Conservation (phyloP, 306 rosid species). For the Rubus parviflorus region DNA sequence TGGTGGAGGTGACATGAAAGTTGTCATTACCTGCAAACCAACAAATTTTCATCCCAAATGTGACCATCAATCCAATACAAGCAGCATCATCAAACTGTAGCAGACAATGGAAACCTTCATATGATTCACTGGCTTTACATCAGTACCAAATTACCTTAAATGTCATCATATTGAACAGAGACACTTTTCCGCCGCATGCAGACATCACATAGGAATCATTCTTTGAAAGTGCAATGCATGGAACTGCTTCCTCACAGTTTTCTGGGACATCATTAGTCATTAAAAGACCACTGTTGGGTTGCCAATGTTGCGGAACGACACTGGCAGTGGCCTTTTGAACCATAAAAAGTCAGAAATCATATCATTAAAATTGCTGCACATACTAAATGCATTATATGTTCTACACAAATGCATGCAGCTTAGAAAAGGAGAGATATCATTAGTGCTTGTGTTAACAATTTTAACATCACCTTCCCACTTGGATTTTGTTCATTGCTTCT, state of each 20-base stretch:
- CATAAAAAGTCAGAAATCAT: constrained; percentile 27
- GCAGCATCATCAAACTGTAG: constrained; percentile 3
- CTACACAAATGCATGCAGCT: not conserved
- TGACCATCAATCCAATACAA: not conserved
- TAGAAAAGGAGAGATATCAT: not conserved
- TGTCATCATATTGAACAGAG: constrained; percentile 80
- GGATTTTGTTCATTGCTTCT: constrained; percentile 58
- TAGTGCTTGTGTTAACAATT: not conserved
- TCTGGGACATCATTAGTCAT: constrained; percentile 71
- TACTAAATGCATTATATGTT: not conserved
- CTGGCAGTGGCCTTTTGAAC: constrained; percentile 64
- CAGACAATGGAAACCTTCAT: not conserved
- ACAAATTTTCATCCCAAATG: constrained; percentile 21
- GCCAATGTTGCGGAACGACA: constrained; percentile 71
- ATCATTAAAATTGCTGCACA: not conserved
- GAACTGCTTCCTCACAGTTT: constrained; percentile 64
- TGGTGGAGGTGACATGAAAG: constrained; percentile 78
- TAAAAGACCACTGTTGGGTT: constrained; percentile 74
- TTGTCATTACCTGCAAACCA: constrained; percentile 63
- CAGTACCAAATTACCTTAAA: constrained; percentile 52
- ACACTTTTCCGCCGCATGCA: constrained; percentile 75
- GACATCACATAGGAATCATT: constrained; percentile 84
- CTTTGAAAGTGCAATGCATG: constrained; percentile 79
- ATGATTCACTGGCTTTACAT: not conserved
- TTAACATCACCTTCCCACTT: constrained; percentile 53